Conservation (phyloP, 2,329 filamentous ascomycete genomes). For the Aureobasidium zeae region DNA sequence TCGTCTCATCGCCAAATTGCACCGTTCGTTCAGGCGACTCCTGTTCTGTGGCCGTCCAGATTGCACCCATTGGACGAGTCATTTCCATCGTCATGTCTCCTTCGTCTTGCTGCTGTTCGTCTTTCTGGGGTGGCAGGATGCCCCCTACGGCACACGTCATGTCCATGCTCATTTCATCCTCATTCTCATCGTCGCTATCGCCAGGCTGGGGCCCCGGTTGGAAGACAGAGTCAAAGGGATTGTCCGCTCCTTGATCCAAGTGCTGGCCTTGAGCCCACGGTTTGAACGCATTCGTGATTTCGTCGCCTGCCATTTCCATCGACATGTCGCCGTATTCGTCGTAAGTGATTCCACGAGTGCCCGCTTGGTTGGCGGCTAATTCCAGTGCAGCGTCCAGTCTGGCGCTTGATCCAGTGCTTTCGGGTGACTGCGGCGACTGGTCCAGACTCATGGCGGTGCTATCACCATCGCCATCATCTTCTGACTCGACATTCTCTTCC, state of each 20-base stretch:
- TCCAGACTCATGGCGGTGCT: conserved; percentile 77
- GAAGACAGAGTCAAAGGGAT: conserved; percentile 40
- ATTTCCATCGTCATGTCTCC: conserved; percentile 15
- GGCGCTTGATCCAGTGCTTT: conserved; percentile 57
- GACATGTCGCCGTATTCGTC: conserved; percentile 43
- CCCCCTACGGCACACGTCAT: conserved; percentile 75
- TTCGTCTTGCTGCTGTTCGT: neutral
- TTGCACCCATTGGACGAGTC: conserved; percentile 10
- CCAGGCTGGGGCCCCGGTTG: conserved; percentile 22
- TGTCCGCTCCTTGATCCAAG: conserved; percentile 42
- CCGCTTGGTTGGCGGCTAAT: conserved; percentile 65
- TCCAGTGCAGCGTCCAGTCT: conserved; percentile 69
- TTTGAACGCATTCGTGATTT: conserved; percentile 63
- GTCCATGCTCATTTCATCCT: conserved; percentile 77
- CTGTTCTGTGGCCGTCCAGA: conserved; percentile 23
- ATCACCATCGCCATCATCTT: conserved; percentile 42
- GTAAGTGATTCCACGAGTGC: conserved; percentile 56
- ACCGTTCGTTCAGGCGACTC: conserved; percentile 36
- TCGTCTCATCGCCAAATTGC: conserved; percentile 36
- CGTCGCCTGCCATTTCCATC: conserved; percentile 51
- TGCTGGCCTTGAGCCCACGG: conserved; percentile 56
- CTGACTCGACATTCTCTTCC: conserved; percentile 46
- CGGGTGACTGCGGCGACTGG: conserved; percentile 30
- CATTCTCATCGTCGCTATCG: conserved; percentile 37
- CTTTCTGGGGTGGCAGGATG: conserved; percentile 40